Evolutionary conservation across 1,139 yeast genomes (phyloP), one percentile per base, ranked within the genome.

Genomic region (Kluyveromyces sp.): DNA sequence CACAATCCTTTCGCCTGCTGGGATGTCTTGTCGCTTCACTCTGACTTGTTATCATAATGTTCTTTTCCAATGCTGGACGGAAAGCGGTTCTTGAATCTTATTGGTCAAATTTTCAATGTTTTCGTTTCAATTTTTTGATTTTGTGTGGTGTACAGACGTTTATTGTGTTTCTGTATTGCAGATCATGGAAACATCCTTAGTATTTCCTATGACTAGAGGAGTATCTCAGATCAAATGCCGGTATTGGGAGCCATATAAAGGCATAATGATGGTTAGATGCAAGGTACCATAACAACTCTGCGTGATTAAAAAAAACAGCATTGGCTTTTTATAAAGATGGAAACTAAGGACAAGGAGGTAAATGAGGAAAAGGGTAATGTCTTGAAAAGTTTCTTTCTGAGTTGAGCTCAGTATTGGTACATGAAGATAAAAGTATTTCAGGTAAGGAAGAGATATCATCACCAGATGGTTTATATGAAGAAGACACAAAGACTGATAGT

Each of bases 31-130:
- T 6, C 7, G 30, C 27, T 25, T 10, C 31, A n/a, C 7, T 4
- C 31, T 7, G 27, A 26, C 5, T 7, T 25, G 27, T 15, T 41
- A n/a, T 6, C 7, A 6, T 33, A 6, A 10, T 25, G 25, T 36
- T 25, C 7, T 7, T 10, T 7, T 28, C 25, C 29, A 5, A 15
- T 4, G 25, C 27, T 4, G 6, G 27, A 15, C 15, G 6, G 29
- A 5, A 5, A 15, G 10, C 26, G n/a, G 37, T 45, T 26, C 47
- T 41, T 25, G 15, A 37, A 4, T 41, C 48, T 41, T 21, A 41
- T 45, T 41, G 48, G 45, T 37, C 45, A 37, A 40, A 36, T 25
- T 29, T 26, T 34, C 34, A 36, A 45, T 28, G 34, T 38, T 28
- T 38, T 38, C 4, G 40, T 6, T 15, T 7, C 10, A 31, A 27